phyloP scores from a whole-genome alignment of 768 basidiomycete genomes.

The Termitomyces sp. region DNA sequence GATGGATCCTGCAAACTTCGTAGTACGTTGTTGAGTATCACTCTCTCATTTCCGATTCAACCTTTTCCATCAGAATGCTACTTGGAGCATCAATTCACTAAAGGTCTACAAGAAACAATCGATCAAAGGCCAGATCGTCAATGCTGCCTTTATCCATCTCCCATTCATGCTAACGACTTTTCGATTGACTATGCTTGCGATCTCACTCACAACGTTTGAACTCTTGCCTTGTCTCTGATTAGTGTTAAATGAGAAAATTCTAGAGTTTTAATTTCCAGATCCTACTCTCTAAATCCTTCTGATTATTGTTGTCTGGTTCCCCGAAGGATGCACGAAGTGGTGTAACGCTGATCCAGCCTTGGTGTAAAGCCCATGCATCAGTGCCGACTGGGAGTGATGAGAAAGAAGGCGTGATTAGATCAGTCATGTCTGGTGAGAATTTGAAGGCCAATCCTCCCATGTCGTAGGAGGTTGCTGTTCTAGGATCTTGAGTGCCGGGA shows the following conservation, averaged over 20 bases:
- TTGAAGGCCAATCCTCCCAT: constrained; percentile 58
- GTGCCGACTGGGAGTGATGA: constrained; percentile 69
- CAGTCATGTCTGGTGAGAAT: constrained; percentile 67
- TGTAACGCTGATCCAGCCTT: constrained; percentile 73
- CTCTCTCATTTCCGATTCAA: constrained; percentile 1
- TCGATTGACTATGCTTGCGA: neutral
- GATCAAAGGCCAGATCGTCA: constrained; percentile 35
- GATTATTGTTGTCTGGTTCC: constrained; percentile 42
- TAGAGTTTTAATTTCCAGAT: constrained; percentile 61
- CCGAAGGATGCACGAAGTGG: constrained; percentile 75
- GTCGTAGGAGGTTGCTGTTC: constrained; percentile 13
- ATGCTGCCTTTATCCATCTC: constrained; percentile 1
- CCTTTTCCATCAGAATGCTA: constrained; percentile 54
- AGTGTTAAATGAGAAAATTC: constrained; percentile 4
- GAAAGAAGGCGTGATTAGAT: constrained; percentile 57
- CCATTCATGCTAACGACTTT: neutral
- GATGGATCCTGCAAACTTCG: constrained; percentile 70
- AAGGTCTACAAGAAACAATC: constrained; percentile 68
- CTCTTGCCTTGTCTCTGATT: neutral
- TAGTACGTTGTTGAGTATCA: constrained; percentile 37
- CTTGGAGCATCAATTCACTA: constrained; percentile 77
- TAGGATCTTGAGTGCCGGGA: constrained; percentile 7
- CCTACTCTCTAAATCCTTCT: constrained; percentile 33
- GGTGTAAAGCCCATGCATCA: constrained; percentile 77
- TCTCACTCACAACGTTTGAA: neutral